Conservation (phyloP, 2,329 filamentous ascomycete species). For the Fonsecaea pugnacius region DNA sequence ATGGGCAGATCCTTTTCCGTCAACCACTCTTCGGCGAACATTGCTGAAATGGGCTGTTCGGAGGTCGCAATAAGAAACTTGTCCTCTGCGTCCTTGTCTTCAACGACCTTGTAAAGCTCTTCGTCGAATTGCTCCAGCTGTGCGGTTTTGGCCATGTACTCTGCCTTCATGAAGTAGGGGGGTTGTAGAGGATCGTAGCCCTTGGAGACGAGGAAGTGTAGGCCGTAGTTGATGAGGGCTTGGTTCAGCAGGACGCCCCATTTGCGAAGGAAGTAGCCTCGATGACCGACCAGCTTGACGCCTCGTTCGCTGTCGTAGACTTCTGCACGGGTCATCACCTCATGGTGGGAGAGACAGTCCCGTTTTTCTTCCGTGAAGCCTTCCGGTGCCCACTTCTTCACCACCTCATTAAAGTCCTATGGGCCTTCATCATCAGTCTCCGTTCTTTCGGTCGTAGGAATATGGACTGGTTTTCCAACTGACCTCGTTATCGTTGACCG, state of each 20-base stretch:
- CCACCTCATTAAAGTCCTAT: slow-evolving; percentile 75
- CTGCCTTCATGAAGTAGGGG: slow-evolving; percentile 91
- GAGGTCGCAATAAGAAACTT: slow-evolving; percentile 84
- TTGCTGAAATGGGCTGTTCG: slow-evolving; percentile 91
- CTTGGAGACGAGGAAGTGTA: slow-evolving; percentile 81
- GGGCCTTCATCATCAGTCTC: slow-evolving; percentile 35
- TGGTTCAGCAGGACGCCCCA: slow-evolving; percentile 92
- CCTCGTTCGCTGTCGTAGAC: slow-evolving; percentile 93
- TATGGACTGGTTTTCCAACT: slow-evolving; percentile 12
- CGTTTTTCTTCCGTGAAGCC: slow-evolving; percentile 74
- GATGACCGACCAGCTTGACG: slow-evolving; percentile 90
- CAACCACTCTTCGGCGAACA: slow-evolving; percentile 94
- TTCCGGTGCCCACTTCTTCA: slow-evolving; percentile 80
- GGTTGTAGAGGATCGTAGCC: slow-evolving; percentile 84
- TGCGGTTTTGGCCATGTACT: slow-evolving; percentile 97
- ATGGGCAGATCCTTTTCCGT: slow-evolving; percentile 82
- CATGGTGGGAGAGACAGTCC: slow-evolving; percentile 85
- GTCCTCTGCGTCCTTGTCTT: slow-evolving; percentile 84
- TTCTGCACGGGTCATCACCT: slow-evolving; percentile 83
- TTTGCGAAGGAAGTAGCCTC: slow-evolving; percentile 87
- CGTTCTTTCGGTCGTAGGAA: neutral
- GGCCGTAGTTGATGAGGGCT: slow-evolving; percentile 90
- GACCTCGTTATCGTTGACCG: slow-evolving; percentile 79
- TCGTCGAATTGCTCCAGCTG: slow-evolving; percentile 98
- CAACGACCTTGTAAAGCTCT: slow-evolving; percentile 91